A percentile compares a stretch with the other conserved stretches of the same genome.
These are phyloP conservation scores for Populus nigra DNA, from an alignment of 345 rosid species.

Conservation along the genomic window DNA sequence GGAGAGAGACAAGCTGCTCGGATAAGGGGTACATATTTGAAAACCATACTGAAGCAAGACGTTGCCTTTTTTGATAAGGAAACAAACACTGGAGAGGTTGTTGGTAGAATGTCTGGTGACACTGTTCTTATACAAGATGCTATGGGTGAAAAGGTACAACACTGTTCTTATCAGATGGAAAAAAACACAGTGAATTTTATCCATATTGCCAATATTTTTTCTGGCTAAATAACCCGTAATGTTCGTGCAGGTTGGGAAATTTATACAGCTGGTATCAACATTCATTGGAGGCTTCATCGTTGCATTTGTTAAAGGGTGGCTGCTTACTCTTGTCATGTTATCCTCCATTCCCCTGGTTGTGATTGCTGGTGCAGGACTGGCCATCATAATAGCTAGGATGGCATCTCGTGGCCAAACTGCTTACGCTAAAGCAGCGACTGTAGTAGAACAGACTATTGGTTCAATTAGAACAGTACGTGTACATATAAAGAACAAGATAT, in stretches of 20 bases:
- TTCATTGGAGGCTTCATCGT: slow-evolving; percentile 75
- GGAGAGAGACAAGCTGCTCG: slow-evolving; percentile 86
- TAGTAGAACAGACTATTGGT: slow-evolving; percentile 83
- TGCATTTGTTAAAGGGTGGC: slow-evolving; percentile 84
- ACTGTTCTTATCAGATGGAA: neutral
- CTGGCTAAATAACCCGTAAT: neutral
- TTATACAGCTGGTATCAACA: slow-evolving; percentile 62
- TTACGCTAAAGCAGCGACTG: slow-evolving; percentile 70
- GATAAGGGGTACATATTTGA: slow-evolving; percentile 63
- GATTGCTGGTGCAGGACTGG: slow-evolving; percentile 53
- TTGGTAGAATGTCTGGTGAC: slow-evolving; percentile 97
- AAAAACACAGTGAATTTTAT: neutral
- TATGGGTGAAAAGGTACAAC: slow-evolving; percentile 85
- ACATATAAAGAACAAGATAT: neutral
- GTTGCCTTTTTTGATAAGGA: slow-evolving; percentile 73
- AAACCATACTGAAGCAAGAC: slow-evolving; percentile 78
- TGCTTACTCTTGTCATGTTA: slow-evolving; percentile 75
- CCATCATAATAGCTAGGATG: slow-evolving; percentile 50
- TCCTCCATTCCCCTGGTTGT: slow-evolving; percentile 66
- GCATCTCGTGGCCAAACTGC: slow-evolving; percentile 75
- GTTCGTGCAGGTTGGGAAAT: slow-evolving; percentile 73
- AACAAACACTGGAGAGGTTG: slow-evolving; percentile 82
- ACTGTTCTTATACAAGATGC: slow-evolving; percentile 92
- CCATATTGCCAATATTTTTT: neutral
- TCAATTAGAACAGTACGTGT: slow-evolving; percentile 72